phyloP scores from a whole-genome alignment of 2,329 filamentous ascomycete genomes.

The Lomentospora prolificans region DNA sequence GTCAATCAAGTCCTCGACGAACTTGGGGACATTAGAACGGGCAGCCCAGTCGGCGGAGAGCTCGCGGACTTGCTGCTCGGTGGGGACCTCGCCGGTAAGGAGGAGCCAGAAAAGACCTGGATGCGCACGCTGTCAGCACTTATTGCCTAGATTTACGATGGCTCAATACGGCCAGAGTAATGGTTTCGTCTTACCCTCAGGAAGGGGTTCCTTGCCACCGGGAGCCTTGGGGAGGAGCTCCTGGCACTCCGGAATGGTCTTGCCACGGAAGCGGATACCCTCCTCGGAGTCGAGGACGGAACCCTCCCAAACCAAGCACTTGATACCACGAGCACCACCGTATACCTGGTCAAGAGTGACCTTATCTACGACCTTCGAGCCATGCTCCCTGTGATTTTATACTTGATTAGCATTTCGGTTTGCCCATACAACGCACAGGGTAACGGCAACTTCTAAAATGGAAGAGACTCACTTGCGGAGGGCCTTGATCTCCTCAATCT shows the following conservation, averaged over 20 bases:
- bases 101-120: conserved; percentile 98
- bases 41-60: conserved; percentile 98
- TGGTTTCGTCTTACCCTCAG: conserved; percentile 59
- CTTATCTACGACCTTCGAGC: conserved; percentile 91
- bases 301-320: conserved; percentile 96
- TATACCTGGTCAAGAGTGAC: conserved; percentile 99
- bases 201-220: conserved; percentile 91
- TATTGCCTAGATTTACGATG: neutral
- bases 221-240: conserved; percentile 93
- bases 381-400: conserved; percentile 60
- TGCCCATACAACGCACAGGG: conserved; percentile 2
- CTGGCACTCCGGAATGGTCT: conserved; percentile 99
- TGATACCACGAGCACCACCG: conserved; percentile 97
- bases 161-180: neutral
- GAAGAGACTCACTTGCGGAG: conserved; percentile 69
- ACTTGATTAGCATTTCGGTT: conserved; percentile 13
- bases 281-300: conserved; percentile 97
- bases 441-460: neutral
- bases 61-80: conserved; percentile 95
- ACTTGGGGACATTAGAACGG: conserved; percentile 92
- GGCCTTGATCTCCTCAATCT: conserved; percentile 99
- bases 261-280: conserved; percentile 98
- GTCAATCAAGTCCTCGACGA: conserved; percentile 98
- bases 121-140: neutral
- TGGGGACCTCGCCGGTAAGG: conserved; percentile 92